Evolutionary conservation across 768 basidiomycete species (phyloP).

Genomic region (Mycena latifolia): DNA sequence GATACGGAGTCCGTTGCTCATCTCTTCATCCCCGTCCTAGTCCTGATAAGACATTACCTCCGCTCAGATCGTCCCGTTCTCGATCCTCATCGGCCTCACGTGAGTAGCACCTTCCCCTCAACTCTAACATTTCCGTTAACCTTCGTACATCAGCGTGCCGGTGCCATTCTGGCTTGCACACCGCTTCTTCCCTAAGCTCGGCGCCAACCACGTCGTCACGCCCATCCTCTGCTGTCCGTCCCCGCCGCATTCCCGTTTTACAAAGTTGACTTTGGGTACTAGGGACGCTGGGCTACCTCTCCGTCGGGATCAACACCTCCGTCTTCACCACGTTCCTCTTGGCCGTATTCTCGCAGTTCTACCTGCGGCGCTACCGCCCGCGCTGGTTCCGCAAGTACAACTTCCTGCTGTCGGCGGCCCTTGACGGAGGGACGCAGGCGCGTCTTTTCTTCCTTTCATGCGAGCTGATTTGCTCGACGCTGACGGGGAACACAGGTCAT

Average conservation of each 20-base stretch:
- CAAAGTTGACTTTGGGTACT: background rate
- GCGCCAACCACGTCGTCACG: conserved; percentile 61
- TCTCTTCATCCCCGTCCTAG: conserved; percentile 17
- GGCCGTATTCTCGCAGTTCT: conserved; percentile 61
- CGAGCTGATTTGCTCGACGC: conserved; percentile 47
- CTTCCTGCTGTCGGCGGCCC: conserved; percentile 54
- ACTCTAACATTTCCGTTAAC: too few species aligned
- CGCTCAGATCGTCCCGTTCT: conserved; percentile 44
- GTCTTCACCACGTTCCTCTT: conserved; percentile 55
- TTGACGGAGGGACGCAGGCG: conserved; percentile 56
- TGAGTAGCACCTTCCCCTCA: too few species aligned
- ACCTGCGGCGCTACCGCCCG: conserved; percentile 56
- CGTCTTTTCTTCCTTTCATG: conserved; percentile 40
- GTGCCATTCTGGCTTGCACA: conserved; percentile 65
- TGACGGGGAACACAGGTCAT: conserved; percentile 59
- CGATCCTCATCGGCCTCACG: conserved; percentile 57
- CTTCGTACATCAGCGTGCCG: too few species aligned
- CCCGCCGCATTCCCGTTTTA: background rate
- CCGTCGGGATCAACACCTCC: conserved; percentile 63
- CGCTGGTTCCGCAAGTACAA: conserved; percentile 61
- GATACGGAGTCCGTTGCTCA: conserved; percentile 53
- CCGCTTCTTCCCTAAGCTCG: conserved; percentile 57
- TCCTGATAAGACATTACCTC: background rate
- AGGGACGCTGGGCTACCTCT: conserved; percentile 63
- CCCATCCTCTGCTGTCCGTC: conserved; percentile 55